These are phyloP conservation scores for Neltuma alba DNA, from an alignment of 306 rosid genomes.

Conservation along the genomic window DNA sequence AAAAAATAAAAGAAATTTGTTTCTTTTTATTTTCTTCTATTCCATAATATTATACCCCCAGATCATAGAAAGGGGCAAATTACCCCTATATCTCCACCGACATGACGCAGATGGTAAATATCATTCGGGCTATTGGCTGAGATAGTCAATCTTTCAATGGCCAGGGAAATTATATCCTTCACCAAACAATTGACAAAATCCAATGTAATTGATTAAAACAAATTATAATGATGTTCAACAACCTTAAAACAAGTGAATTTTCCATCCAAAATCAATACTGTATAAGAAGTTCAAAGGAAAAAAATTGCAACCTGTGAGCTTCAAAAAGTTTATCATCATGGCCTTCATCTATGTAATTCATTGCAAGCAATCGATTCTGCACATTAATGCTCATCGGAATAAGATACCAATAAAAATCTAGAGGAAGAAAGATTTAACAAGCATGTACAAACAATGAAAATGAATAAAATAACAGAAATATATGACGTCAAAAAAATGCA, in stretches of 20 bases:
- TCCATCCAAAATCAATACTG: background rate
- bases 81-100: background rate
- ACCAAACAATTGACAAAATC: background rate
- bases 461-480: background rate
- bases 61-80: background rate
- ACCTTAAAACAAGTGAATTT: background rate
- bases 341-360: slow-evolving; percentile 93
- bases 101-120: slow-evolving; percentile 7
- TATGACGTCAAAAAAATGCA: background rate
- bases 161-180: background rate
- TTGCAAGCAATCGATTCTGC: slow-evolving; percentile 93
- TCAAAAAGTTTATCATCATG: slow-evolving; percentile 79
- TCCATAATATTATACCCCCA: background rate
- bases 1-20: background rate
- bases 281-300: slow-evolving; percentile 25
- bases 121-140: background rate
- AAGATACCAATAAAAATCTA: slow-evolving; percentile 12
- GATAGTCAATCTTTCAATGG: background rate
- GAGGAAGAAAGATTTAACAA: background rate
- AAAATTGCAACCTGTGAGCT: slow-evolving; percentile 76
- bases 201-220: slow-evolving; percentile 10
- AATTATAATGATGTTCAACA: background rate
- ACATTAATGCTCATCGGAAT: slow-evolving; percentile 24
- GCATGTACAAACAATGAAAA: background rate
- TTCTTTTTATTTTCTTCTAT: slow-evolving; percentile 8